Evolutionary conservation across 2,329 filamentous ascomycete genomes (phyloP), one percentile per base, ranked within the genome.

Genomic region (Domatiomyces catenatus): DNA sequence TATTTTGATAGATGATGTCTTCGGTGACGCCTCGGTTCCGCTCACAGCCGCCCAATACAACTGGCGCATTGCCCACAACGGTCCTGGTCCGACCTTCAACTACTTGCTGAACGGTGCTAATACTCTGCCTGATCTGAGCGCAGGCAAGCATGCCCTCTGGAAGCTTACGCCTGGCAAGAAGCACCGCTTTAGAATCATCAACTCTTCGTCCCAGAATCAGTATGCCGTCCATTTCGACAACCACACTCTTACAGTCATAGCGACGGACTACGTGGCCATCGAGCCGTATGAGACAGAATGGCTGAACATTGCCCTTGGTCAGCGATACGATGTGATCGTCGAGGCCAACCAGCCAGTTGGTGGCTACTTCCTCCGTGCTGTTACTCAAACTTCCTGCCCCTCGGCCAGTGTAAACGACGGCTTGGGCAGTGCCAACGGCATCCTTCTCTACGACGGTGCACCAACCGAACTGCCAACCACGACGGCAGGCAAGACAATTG

Each of bases 191-290:
- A 48, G 60, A 20, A 26, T 68, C 15, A 64, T 67, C 53, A 67
- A 67, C 54, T 59, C 63, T 46, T 69, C 77, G 39, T 65, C 71
- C 49, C 68, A 79, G 59, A 70, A 66, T 32, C 63, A 74, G 51
- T 68, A 75, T 61, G 66, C 71, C 46, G 78, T 82, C 59, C 65
- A 62, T 44, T 66, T 72, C 22, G 70, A 72, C 42, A 71, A 74
- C 48, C 79, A 83, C 61, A 70, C 60, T 0, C 61, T 83, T 56
- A 74, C 68, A 0, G 76, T 83, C 36, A 56, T 57, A 46, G 51
- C 55, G n/a, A 48, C 50, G 10, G 57, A 59, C 39, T 59, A 58
- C 19, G 54, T 59, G 20, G 52, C 57, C 28, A 57, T 59, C 18
- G 46, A 52, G 28, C 57, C 57, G 1, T 59, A 58, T 46, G 49